A percentile compares a stretch with the other conserved stretches of the same genome.
phyloP scores from a whole-genome alignment of 352 stramenopile species.

The Elongisporangium anandrum region DNA sequence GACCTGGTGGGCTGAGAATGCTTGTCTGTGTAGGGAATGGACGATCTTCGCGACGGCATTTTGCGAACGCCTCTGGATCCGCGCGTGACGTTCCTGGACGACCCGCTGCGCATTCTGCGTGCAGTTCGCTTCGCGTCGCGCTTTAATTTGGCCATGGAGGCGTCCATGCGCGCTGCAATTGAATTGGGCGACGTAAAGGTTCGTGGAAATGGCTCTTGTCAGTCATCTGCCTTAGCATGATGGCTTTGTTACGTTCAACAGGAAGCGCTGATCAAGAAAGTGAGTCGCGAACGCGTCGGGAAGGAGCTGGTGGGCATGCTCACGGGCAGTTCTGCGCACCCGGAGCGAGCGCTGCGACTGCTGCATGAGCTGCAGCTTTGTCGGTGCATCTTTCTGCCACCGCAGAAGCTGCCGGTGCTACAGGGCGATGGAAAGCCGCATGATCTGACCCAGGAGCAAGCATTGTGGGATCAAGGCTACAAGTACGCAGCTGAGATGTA shows the following conservation, averaged over 20 bases:
- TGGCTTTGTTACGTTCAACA: conserved; percentile 6
- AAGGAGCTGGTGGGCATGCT: conserved; percentile 73
- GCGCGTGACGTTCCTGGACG: conserved; percentile 94
- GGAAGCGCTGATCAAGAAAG: conserved; percentile 64
- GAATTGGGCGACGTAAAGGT: conserved; percentile 44
- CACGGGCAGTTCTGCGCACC: conserved; percentile 55
- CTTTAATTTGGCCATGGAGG: conserved; percentile 91
- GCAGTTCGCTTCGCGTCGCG: conserved; percentile 95
- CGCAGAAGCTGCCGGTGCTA: conserved; percentile 28
- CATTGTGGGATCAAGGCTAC: conserved; percentile 36
- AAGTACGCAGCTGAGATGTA: conserved; percentile 43
- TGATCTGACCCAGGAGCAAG: conserved; percentile 6
- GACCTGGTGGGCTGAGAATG: background rate
- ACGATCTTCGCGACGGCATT: conserved; percentile 88
- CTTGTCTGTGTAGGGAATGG: conserved; percentile 55
- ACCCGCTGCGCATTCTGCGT: conserved; percentile 94
- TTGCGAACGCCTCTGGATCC: conserved; percentile 94
- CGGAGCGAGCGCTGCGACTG: conserved; percentile 46
- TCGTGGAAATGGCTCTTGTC: background rate
- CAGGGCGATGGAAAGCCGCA: conserved; percentile 14
- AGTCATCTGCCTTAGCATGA: background rate
- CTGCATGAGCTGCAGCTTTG: conserved; percentile 54
- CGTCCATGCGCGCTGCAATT: conserved; percentile 72
- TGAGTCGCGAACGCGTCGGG: conserved; percentile 74
- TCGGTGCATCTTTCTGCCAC: conserved; percentile 48